Evolutionary conservation across 2,329 filamentous ascomycete species (phyloP), one percentile per base, ranked within the genome.

Genomic region (Colletotrichum phormii): DNA sequence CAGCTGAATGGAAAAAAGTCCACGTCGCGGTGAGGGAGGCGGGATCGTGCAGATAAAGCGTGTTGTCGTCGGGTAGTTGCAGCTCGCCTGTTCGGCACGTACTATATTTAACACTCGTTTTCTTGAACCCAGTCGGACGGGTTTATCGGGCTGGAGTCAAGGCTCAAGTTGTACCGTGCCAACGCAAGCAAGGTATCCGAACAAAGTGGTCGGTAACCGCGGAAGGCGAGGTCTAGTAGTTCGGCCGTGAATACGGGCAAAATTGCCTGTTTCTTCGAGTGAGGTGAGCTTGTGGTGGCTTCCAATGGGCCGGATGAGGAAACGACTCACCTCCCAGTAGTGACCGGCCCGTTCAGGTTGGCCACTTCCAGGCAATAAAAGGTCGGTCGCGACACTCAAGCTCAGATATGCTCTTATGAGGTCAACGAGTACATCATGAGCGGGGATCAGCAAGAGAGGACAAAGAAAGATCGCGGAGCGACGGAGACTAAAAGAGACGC

Each of bases 361-460:
- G 13, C 24, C 18, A 46, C 15, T 42, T 42, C 13, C 26, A 67
- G 26, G 26, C 18, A 42, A 37, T n/a, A 26, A 15, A 33, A 63
- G 18, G 12, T 33, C 37, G 46, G 57, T 57, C 57, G 26, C 46
- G 55, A 64, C n/a, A 31, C 18, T 64, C 13, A 8, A 18, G 22
- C 18, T 61, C 24, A 55, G 46, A 55, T 37, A 15, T 42, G 18
- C 49, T 46, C 24, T 65, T 57, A 57, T 71, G 66, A 71, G 61
- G 51, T 73, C 66, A 73, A 71, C 60, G 26, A 65, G 37, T 65
- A 55, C 67, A 73, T 73, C 60, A 71, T 65, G 42, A 29, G 49
- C 31, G 46, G 24, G 42, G 71, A 73, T 73, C 71, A 71, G 55
- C 61, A 26, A 31, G 13, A 51, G 7, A 51, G 22, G 55, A 73